A percentile compares a stretch with the other conserved stretches of the same genome.
Conservation (phyloP, 208 protist species). For the Wallacemonas sp. region DNA sequence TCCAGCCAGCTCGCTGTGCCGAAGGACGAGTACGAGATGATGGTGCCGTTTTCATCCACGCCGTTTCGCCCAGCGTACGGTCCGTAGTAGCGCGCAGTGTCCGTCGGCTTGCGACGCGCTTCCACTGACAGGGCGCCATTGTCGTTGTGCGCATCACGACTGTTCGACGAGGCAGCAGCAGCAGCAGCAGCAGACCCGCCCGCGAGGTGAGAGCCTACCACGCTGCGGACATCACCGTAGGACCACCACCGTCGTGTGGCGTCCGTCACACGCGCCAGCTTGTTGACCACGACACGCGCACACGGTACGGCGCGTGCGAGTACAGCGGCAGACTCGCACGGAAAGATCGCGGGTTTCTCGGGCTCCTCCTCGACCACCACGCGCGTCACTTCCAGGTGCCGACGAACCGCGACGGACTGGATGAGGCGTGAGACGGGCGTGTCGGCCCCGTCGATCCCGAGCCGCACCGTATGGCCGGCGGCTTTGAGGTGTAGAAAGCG, state of each 20-base stretch:
- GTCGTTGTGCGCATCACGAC: too few relatives aligned
- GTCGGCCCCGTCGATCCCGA: background rate
- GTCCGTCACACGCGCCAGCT: background rate
- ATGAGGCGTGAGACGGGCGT: background rate
- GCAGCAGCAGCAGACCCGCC: too few relatives aligned
- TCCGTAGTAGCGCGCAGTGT: slow-evolving; percentile 1
- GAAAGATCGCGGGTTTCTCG: slow-evolving; percentile 5
- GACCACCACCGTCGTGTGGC: background rate
- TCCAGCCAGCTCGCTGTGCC: background rate
- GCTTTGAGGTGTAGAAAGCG: slow-evolving; percentile 13
- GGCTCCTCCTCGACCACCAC: background rate
- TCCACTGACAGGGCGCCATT: too few relatives aligned
- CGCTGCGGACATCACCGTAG: background rate
- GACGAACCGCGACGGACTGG: background rate
- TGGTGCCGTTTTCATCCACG: background rate
- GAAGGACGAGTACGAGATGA: slow-evolving; percentile 12
- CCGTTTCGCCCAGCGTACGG: background rate
- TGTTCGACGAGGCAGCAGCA: too few relatives aligned
- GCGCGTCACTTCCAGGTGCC: slow-evolving; percentile 7
- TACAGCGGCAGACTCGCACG: background rate
- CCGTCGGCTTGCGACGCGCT: too few relatives aligned
- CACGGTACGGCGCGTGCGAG: background rate
- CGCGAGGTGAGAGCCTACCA: background rate
- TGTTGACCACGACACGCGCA: slow-evolving; percentile 6
- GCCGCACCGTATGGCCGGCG: background rate